Evolutionary conservation across 2,329 filamentous ascomycete genomes (phyloP).

Genomic region (Fusarium guadeloupense): DNA sequence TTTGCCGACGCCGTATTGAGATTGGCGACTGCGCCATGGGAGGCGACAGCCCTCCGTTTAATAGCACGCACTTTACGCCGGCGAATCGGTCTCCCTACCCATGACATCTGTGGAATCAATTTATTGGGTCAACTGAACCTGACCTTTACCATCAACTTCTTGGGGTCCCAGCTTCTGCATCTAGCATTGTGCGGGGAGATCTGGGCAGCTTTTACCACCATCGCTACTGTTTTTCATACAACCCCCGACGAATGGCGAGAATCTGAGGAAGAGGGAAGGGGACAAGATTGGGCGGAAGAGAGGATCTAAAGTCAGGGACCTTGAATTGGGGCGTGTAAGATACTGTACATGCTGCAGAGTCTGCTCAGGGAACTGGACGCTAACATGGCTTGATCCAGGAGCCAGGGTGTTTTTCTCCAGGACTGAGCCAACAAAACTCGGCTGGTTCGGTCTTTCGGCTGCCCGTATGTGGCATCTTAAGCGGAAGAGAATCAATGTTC

Average conservation of each 20-base stretch:
- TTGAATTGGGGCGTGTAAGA: not conserved
- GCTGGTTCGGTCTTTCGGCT: not conserved
- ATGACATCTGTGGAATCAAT: slow-evolving; percentile 52
- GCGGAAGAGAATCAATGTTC: not conserved
- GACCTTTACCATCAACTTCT: slow-evolving; percentile 55
- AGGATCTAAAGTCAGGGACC: not conserved
- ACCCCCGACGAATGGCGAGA: slow-evolving; percentile 32
- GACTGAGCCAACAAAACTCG: not conserved
- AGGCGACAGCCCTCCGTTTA: slow-evolving; percentile 56
- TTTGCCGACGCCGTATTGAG: slow-evolving; percentile 56
- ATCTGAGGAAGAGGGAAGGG: slow-evolving; percentile 21
- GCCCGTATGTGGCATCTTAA: not conserved
- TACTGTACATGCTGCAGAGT: not conserved
- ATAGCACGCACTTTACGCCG: slow-evolving; percentile 55
- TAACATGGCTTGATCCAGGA: not conserved
- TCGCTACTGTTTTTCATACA: slow-evolving; percentile 22
- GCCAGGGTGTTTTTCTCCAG: not conserved
- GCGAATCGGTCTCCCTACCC: slow-evolving; percentile 50
- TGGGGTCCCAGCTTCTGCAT: slow-evolving; percentile 57
- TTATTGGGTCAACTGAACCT: slow-evolving; percentile 51
- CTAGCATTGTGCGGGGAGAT: slow-evolving; percentile 23
- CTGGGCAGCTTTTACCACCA: slow-evolving; percentile 25
- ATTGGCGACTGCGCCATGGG: slow-evolving; percentile 57
- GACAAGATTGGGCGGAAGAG: slow-evolving; percentile 15
- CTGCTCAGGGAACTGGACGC: not conserved